Conservation (phyloP, 73 alveolate species). For the Strombidium stylifer region DNA sequence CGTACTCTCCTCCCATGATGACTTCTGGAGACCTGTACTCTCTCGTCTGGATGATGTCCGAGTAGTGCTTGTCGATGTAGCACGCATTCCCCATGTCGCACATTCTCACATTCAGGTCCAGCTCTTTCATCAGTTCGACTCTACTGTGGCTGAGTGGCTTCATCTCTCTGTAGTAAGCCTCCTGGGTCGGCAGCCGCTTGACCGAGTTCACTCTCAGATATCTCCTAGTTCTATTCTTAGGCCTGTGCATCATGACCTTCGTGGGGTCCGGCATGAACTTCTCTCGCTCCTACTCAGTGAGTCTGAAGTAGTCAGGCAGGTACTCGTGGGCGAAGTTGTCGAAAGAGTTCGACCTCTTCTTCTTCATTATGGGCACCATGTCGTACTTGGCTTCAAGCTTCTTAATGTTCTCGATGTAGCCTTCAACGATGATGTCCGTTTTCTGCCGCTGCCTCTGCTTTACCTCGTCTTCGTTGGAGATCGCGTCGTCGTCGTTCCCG, state of each 20-base stretch:
- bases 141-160: slow-evolving; percentile 62
- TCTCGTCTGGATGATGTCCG: slow-evolving; percentile 89
- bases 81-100: slow-evolving; percentile 97
- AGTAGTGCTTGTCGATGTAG: slow-evolving; percentile 89
- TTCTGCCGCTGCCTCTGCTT: slow-evolving; percentile 55
- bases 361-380: neutral
- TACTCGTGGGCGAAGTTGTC: neutral
- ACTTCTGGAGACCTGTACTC: slow-evolving; percentile 93
- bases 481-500: slow-evolving; percentile 53
- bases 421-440: neutral
- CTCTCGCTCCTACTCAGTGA: neutral
- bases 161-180: slow-evolving; percentile 29
- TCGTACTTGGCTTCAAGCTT: slow-evolving; percentile 4
- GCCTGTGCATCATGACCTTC: neutral
- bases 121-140: slow-evolving; percentile 23
- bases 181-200: slow-evolving; percentile 12
- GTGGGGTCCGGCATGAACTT: no score
- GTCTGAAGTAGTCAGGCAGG: neutral
- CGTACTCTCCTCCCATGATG: slow-evolving; percentile 85
- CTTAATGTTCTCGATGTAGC: neutral
- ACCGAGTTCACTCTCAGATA: slow-evolving; percentile 43
- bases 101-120: slow-evolving; percentile 71
- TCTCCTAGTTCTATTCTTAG: slow-evolving; percentile 39
- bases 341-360: neutral
- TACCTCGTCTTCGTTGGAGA: slow-evolving; percentile 48